Conservation (phyloP, 129 eudicot genomes). For the Smallanthus sonchifolius region DNA sequence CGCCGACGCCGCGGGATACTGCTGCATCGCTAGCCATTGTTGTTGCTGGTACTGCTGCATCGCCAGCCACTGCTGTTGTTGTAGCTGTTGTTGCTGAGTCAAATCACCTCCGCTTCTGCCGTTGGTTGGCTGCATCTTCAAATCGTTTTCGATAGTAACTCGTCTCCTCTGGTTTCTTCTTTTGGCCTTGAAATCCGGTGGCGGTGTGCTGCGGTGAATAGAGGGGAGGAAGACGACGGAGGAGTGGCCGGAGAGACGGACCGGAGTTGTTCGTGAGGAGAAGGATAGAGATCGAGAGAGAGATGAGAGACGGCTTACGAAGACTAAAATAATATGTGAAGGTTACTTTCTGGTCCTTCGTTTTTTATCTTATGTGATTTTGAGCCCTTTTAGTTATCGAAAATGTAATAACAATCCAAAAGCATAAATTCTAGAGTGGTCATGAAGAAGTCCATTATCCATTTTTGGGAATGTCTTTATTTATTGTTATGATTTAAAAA, state of each 20-base stretch:
- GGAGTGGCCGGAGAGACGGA: conserved; percentile 24
- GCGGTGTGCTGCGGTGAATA: background rate
- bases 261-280: background rate
- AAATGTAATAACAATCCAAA: background rate
- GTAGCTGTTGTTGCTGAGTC: conserved; percentile 39
- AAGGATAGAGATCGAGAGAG: conserved; percentile 30
- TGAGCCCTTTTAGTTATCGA: background rate
- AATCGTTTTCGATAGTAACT: background rate
- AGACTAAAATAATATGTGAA: conserved; percentile 28
- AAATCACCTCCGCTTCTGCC: conserved; percentile 35
- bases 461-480: background rate
- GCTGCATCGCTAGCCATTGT: conserved; percentile 47
- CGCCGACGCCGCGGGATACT: conserved; percentile 33
- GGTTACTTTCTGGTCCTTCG: background rate
- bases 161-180: background rate
- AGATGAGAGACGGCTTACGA: conserved; percentile 46
- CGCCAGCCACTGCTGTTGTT: conserved; percentile 42
- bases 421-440: background rate
- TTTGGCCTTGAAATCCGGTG: background rate
- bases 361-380: background rate
- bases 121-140: conserved; percentile 44
- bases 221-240: conserved; percentile 24
- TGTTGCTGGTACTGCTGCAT: conserved; percentile 48
- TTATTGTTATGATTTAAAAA: background rate
- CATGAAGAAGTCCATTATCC: background rate